phyloP scores from a whole-genome alignment of 202 grass and related monocot genomes.

The Bolboschoenoplectus hybrid region DNA sequence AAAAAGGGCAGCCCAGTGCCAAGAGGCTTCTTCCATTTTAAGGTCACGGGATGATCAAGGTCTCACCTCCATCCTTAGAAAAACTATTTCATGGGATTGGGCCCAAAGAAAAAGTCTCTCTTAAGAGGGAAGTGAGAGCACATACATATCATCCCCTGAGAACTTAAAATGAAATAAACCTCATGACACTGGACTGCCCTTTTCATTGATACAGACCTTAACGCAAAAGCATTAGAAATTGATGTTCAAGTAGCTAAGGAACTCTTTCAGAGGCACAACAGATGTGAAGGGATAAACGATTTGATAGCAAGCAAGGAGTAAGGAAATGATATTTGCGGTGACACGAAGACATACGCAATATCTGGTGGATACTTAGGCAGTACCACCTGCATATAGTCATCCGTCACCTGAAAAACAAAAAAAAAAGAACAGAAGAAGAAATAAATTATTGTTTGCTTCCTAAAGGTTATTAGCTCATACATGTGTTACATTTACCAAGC shows the following conservation, averaged over 20 bases:
- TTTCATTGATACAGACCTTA: constrained; percentile 28
- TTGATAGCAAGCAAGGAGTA: neutral
- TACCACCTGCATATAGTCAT: constrained; percentile 40
- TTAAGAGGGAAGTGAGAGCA: constrained; percentile 5
- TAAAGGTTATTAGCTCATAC: constrained; percentile 2
- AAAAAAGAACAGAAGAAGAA: neutral
- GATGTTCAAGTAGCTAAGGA: neutral
- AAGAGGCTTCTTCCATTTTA: constrained; percentile 38
- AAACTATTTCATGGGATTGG: constrained; percentile 23
- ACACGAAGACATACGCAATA: constrained; percentile 39
- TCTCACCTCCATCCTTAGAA: constrained; percentile 28
- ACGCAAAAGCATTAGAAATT: constrained; percentile 6
- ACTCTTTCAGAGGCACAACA: neutral
- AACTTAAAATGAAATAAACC: constrained; percentile 34
- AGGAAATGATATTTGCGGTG: constrained; percentile 27
- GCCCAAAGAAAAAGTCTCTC: constrained; percentile 12
- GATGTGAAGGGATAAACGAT: neutral
- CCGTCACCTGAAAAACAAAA: constrained; percentile 26
- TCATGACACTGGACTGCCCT: constrained; percentile 37
- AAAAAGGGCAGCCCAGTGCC: constrained; percentile 37
- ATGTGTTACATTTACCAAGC: neutral
- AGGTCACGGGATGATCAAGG: constrained; percentile 21
- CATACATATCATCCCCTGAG: neutral
- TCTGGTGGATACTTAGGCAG: constrained; percentile 36
- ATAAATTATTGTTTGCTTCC: neutral